Conservation (phyloP, 345 rosid species). For the Physaria fendleri region DNA sequence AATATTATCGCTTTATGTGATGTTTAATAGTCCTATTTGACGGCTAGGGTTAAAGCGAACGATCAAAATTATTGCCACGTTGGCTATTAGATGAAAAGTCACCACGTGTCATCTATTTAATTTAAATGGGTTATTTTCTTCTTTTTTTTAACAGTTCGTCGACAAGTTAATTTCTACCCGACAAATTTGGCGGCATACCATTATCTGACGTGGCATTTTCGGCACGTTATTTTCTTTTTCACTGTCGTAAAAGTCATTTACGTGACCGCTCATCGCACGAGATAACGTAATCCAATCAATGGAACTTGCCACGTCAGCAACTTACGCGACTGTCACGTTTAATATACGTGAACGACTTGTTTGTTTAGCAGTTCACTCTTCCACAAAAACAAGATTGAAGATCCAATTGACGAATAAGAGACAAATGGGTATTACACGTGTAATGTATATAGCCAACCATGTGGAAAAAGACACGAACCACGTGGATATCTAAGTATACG, state of each 20-base stretch:
- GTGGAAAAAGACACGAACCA: conserved; percentile 5
- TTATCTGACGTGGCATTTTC: conserved; percentile 47
- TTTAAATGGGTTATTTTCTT: not conserved
- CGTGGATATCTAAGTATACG: conserved; percentile 1
- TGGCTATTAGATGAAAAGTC: not conserved
- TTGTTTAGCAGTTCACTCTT: conserved; percentile 1
- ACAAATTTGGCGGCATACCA: conserved; percentile 27
- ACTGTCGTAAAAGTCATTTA: not conserved
- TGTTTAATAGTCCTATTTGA: conserved; percentile 9
- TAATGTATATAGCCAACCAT: not conserved
- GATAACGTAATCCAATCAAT: conserved; percentile 20
- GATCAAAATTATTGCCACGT: conserved; percentile 24
- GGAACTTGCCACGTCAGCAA: conserved; percentile 14
- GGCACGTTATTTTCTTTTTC: not conserved
- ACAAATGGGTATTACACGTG: not conserved
- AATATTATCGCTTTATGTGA: conserved; percentile 6
- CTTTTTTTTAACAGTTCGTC: not conserved
- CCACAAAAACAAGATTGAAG: conserved; percentile 43
- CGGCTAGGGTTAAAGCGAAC: conserved; percentile 31
- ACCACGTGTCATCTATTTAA: conserved; percentile 22
- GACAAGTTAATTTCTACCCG: not conserved
- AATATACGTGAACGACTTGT: not conserved
- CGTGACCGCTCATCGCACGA: not conserved
- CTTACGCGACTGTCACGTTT: not conserved
- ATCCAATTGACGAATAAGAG: conserved; percentile 30